Evolutionary conservation across 257 asterid genomes (phyloP).

Genomic region (Solanum bukasovii): DNA sequence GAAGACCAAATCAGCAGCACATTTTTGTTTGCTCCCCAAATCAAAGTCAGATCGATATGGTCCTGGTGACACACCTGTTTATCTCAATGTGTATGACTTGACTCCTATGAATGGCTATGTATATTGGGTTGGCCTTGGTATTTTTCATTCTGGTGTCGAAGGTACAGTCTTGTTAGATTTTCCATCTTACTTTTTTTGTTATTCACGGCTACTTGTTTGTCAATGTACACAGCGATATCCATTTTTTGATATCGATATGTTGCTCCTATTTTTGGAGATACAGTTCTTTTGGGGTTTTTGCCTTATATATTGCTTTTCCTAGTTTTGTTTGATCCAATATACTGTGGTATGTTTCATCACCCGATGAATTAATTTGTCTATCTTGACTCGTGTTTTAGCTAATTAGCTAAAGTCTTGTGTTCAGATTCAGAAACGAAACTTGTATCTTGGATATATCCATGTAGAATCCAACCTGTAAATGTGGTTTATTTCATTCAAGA

Average conservation of each 20-base stretch:
- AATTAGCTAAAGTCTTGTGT: not conserved
- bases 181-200: not conserved
- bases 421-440: not conserved
- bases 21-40: constrained; percentile 78
- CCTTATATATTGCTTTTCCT: not conserved
- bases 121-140: constrained; percentile 95
- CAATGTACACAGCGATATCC: not conserved
- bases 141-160: constrained; percentile 93
- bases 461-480: not conserved
- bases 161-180: constrained; percentile 23
- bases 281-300: not conserved
- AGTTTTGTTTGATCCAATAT: not conserved
- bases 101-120: constrained; percentile 82
- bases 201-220: not conserved
- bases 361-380: not conserved
- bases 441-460: not conserved
- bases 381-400: not conserved
- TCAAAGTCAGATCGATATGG: constrained; percentile 49
- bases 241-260: not conserved
- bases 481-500: not conserved
- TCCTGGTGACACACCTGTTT: constrained; percentile 58
- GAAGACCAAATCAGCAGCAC: constrained; percentile 51
- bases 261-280: not conserved
- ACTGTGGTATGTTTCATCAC: not conserved
- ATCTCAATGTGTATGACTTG: constrained; percentile 87